Percentiles rank a stretch among this genome's conserved stretches.
Evolutionary conservation across 2,329 filamentous ascomycete species (phyloP).

Genomic region (Ceratocystis lukuohia): DNA sequence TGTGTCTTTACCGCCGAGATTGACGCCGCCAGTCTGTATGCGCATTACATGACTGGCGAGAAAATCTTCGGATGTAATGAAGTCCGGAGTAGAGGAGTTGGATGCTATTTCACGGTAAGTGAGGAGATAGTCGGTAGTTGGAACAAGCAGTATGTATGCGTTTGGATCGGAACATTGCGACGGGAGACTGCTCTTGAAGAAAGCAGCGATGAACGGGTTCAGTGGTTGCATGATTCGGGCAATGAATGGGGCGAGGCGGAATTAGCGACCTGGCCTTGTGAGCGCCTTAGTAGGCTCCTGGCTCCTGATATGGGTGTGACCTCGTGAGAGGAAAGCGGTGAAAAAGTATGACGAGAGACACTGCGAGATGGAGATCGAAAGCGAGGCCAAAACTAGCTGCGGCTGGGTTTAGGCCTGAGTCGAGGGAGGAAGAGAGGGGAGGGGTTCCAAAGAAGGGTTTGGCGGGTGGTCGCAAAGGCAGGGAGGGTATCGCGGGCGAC

Average conservation of each 20-base stretch:
- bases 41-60: slow-evolving; percentile 92
- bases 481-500: neutral
- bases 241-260: neutral
- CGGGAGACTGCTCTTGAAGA: slow-evolving; percentile 91
- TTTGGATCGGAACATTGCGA: slow-evolving; percentile 83
- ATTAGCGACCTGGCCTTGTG: neutral
- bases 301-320: neutral
- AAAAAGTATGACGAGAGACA: neutral
- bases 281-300: neutral
- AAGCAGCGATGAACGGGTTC: slow-evolving; percentile 96
- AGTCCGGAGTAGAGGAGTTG: slow-evolving; percentile 57
- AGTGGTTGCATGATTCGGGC: slow-evolving; percentile 65
- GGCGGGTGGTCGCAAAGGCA: neutral
- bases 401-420: neutral
- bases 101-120: slow-evolving; percentile 79
- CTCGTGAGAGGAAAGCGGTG: neutral
- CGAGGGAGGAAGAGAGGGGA: neutral
- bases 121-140: slow-evolving; percentile 81
- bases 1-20: slow-evolving; percentile 41
- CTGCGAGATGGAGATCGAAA: neutral
- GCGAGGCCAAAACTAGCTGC: neutral
- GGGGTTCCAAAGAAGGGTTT: neutral
- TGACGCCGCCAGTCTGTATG: slow-evolving; percentile 46
- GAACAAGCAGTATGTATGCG: slow-evolving; percentile 87
- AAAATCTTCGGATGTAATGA: slow-evolving; percentile 84